Percentiles rank a stretch among this genome's conserved stretches.
phyloP scores from a whole-genome alignment of 2,329 filamentous ascomycete species.

The Hypoxylon sp. region DNA sequence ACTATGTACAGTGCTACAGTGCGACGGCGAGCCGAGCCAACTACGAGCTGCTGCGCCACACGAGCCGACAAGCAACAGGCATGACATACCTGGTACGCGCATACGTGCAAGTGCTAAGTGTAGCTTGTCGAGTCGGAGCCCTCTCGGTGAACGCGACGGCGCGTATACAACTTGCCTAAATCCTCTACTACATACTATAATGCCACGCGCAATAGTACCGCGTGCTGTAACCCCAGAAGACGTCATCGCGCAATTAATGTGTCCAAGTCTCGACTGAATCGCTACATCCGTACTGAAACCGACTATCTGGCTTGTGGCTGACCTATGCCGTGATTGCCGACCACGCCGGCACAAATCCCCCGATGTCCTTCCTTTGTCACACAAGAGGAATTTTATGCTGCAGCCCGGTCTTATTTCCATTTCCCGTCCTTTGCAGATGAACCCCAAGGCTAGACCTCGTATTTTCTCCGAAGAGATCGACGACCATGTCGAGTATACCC shows the following conservation, averaged over 20 bases:
- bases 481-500: neutral
- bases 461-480: slow-evolving; percentile 7
- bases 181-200: neutral
- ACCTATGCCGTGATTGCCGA: slow-evolving; percentile 5
- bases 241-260: slow-evolving; percentile 5
- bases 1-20: neutral
- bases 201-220: slow-evolving; percentile 11
- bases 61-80: no score
- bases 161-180: slow-evolving; percentile 11
- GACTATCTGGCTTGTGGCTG: neutral
- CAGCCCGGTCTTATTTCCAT: neutral
- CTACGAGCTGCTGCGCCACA: slow-evolving; percentile 29
- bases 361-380: slow-evolving; percentile 2
- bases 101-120: no score
- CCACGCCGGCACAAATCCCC: slow-evolving; percentile 7
- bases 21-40: slow-evolving; percentile 4
- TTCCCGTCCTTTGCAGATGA: neutral
- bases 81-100: no score
- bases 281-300: no score
- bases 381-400: neutral
- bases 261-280: no score
- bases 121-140: slow-evolving; percentile 22
- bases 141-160: slow-evolving; percentile 34
- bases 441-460: slow-evolving; percentile 8
- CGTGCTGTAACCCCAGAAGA: slow-evolving; percentile 4